Conservation (phyloP, 768 basidiomycete genomes). For the Auriculariales sp. region DNA sequence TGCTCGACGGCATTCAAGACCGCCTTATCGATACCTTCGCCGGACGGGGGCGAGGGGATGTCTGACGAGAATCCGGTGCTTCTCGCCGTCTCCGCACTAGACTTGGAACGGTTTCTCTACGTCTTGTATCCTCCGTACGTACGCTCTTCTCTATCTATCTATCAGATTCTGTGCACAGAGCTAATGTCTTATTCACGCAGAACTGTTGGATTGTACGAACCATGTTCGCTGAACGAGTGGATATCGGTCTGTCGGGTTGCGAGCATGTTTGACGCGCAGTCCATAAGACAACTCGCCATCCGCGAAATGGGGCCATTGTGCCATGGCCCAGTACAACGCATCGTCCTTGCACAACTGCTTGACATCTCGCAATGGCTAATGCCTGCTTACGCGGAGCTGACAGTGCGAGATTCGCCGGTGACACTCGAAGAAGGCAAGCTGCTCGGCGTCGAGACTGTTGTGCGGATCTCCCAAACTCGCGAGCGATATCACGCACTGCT, state of each 20-base stretch:
- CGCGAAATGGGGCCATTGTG: slow-evolving; percentile 23
- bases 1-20: slow-evolving; percentile 10
- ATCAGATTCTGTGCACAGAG: neutral
- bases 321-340: slow-evolving; percentile 35
- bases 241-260: slow-evolving; percentile 24
- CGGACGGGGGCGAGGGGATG: slow-evolving; percentile 11
- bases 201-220: slow-evolving; percentile 13
- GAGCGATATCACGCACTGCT: slow-evolving; percentile 33
- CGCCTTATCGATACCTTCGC: slow-evolving; percentile 12
- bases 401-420: slow-evolving; percentile 35
- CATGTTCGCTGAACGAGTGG: slow-evolving; percentile 28
- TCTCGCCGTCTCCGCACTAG: slow-evolving; percentile 28
- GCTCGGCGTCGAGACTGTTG: slow-evolving; percentile 42
- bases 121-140: slow-evolving; percentile 51
- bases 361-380: slow-evolving; percentile 32
- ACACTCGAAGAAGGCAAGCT: slow-evolving; percentile 35
- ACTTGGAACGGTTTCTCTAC: slow-evolving; percentile 44
- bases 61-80: slow-evolving; percentile 15
- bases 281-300: slow-evolving; percentile 23
- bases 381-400: slow-evolving; percentile 36
- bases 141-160: too few species aligned
- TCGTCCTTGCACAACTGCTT: slow-evolving; percentile 40
- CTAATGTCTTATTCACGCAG: slow-evolving; percentile 6
- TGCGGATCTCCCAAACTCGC: slow-evolving; percentile 37
- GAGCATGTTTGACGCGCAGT: slow-evolving; percentile 25